Evolutionary conservation across 768 basidiomycete genomes (phyloP), one percentile per base, ranked within the genome.

Genomic region (Xerocomellus dryophilus): DNA sequence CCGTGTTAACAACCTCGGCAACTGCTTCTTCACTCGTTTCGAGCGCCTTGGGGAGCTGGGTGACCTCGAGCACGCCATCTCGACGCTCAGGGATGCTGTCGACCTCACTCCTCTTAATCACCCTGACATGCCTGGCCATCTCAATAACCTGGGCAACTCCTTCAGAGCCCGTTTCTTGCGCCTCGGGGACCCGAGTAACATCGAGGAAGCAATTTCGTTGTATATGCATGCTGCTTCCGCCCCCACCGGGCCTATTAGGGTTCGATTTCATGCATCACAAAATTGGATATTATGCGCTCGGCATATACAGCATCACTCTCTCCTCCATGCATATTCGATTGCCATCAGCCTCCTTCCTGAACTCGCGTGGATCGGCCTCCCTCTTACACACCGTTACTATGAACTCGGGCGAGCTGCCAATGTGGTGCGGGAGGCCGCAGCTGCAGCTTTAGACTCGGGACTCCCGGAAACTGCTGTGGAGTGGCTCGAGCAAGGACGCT

Each of bases 381-480:
- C 64, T 23, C 45, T 67, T 17, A 18, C 38, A 17, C 31, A 40
- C 32, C 66, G 66, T 32, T 60, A 61, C 17, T 50, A 46, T 21
- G 44, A 51, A 12, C 54, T 67, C 23, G 15, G 7, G 9, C 35
- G 7, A 47, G 36, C 44, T 18, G 54, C 52, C 18, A 54, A 44
- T 34, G 34, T 67, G n/a, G 65, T 56, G 0, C 54, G 63, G 14
- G 65, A 64, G 10, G 65, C 65, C 2, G 65, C 65, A 0, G 62
- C 65, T 5, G 54, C 58, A 6, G 60, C 66, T 12, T 50, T 65
- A 46, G 53, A 49, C 23, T 42, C 36, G 18, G 53, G 56, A 10
- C 21, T 21, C 7, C 45, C 29, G 17, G 46, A 54, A 31, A 54
- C 29, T 1, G 56, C 56, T 5, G 43, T 54, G 15, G 56, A 58